Evolutionary conservation across 192 early-diverging fungal species (phyloP), one percentile per base, ranked within the genome.

Genomic region (Backusella macrospora): DNA sequence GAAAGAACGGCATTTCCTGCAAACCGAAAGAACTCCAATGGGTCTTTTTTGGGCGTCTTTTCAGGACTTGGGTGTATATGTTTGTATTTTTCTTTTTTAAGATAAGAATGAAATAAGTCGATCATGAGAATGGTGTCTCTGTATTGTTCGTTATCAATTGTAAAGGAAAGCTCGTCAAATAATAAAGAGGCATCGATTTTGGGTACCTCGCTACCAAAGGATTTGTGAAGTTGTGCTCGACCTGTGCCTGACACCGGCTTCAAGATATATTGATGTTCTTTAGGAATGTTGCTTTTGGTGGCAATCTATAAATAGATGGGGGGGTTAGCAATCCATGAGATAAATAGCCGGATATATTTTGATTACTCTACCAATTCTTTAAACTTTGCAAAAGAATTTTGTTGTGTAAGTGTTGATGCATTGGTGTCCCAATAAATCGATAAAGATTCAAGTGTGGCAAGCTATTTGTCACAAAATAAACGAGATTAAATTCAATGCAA

Each of bases 81-180:
- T 62, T 92, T 88, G 82, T 96, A 98, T 86, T 90, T 85, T 71
- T 96, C 88, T 71, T 93, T 84, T 46, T 89, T 90, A 68, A 94
- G 82, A 47, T 91, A 94, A 0, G 89, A 87, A 73, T 96, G 92
- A 77, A 99, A 96, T 6, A 92, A 77, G 10, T 92, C 90, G 40
- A 95, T 85, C 74, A 99, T 86, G 23, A 92, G 71, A 70, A 98
- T 80, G 0, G 89, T 85, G 59, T 94, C 94, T 0, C 84, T 80
- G 78, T 96, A 99, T 77, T 99, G 98, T 66, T 92, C 88, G 76
- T 96, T 91, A 67, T 97, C 94, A 4, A 99, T 74, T 13, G 93
- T 89, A 78, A 99, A 98, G 0, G 91, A 96, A 21, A 98, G 83
- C 79, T 96, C 93, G 80, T 96, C 94, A 84, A 98, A 98, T 73